Evolutionary conservation across 305 asterid genomes (phyloP).

Genomic region (Fraxinus angustifolia): DNA sequence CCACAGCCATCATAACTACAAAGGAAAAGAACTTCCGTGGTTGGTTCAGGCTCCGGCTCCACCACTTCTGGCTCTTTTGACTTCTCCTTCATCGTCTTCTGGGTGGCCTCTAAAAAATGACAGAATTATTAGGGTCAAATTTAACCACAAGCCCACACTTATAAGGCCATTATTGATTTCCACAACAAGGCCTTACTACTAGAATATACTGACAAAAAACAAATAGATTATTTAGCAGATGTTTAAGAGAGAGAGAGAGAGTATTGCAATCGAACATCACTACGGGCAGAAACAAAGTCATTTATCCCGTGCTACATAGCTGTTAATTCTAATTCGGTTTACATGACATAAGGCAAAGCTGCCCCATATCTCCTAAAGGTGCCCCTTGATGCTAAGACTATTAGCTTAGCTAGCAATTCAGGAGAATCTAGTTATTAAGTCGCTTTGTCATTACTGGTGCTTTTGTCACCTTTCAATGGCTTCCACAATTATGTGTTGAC

Average conservation of each 20-base stretch:
- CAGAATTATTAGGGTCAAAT: conserved; percentile 14
- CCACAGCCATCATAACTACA: conserved; percentile 98
- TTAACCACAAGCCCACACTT: neutral
- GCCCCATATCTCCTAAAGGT: neutral
- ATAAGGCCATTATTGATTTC: neutral
- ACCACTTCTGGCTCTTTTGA: conserved; percentile 52
- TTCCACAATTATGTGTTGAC: neutral
- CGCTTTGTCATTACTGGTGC: neutral
- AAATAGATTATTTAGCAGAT: neutral
- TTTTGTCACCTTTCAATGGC: neutral
- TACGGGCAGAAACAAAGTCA: neutral
- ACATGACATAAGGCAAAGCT: neutral
- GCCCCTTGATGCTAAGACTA: neutral
- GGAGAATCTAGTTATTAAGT: neutral
- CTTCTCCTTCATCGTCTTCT: conserved; percentile 62
- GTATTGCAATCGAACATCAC: neutral
- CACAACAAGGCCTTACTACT: neutral
- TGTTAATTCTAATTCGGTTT: neutral
- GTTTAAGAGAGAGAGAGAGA: neutral
- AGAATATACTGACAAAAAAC: neutral
- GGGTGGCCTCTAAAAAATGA: conserved; percentile 55
- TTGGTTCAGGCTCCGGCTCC: conserved; percentile 90
- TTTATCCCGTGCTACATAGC: neutral
- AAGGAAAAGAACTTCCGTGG: conserved; percentile 93
- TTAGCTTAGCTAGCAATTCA: neutral